Conservation (phyloP, 1,139 yeast species). For the Scheffersomyces cryptocercus region DNA sequence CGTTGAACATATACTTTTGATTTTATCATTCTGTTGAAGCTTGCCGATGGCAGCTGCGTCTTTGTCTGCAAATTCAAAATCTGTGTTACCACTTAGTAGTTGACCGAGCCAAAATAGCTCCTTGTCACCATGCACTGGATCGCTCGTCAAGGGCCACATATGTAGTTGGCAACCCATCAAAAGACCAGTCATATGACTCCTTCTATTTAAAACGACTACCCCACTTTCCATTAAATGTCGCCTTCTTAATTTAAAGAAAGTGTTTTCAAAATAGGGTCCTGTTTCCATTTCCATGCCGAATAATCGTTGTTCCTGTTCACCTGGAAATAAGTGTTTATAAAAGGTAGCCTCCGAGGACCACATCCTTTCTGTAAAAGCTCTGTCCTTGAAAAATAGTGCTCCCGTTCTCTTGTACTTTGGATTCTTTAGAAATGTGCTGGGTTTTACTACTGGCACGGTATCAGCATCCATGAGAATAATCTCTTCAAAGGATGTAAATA, state of each 20-base stretch:
- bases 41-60: neutral
- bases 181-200: neutral
- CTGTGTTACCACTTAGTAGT: neutral
- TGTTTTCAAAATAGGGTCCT: neutral
- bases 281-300: neutral
- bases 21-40: neutral
- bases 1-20: neutral
- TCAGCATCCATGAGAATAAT: constrained; percentile 21
- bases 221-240: neutral
- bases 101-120: neutral
- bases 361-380: neutral
- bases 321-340: neutral
- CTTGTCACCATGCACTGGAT: neutral
- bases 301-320: neutral
- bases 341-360: neutral
- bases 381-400: constrained; percentile 20
- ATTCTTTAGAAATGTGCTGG: constrained; percentile 14
- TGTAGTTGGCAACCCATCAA: neutral
- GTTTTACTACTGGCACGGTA: constrained; percentile 18
- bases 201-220: neutral
- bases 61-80: neutral
- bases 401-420: constrained; percentile 14
- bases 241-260: neutral
- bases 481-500: constrained; percentile 22
- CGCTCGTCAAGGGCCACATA: neutral